Evolutionary conservation across 163 green algal species (phyloP).

Genomic region (Dunaliella salina): DNA sequence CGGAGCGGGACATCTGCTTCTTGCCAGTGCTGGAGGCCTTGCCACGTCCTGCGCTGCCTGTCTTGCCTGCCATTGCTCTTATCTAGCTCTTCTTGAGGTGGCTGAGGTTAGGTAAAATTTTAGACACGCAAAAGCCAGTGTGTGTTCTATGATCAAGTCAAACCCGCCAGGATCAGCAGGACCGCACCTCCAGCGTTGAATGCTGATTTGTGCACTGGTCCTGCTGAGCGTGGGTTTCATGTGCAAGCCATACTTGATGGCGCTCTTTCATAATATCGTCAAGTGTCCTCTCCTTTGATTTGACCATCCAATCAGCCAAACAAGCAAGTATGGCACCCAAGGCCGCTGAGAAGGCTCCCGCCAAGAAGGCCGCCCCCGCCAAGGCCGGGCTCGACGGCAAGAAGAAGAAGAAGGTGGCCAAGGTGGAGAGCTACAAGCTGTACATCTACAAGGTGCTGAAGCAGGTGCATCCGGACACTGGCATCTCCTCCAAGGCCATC

Average conservation of each 20-base stretch:
- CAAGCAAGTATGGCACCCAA: slow-evolving; percentile 56
- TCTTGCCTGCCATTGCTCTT: slow-evolving; percentile 1
- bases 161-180: too few species aligned
- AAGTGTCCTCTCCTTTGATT: too few species aligned
- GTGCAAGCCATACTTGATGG: too few species aligned
- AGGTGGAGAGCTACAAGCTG: slow-evolving; percentile 69
- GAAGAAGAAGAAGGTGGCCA: slow-evolving; percentile 51
- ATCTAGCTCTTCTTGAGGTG: too few species aligned
- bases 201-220: too few species aligned
- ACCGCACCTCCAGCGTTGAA: too few species aligned
- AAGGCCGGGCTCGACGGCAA: slow-evolving; percentile 22
- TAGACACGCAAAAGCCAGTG: too few species aligned
- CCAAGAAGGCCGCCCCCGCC: slow-evolving; percentile 35
- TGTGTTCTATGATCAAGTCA: too few species aligned
- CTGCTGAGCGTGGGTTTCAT: too few species aligned
- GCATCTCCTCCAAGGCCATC: slow-evolving; percentile 67
- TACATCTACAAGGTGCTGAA: slow-evolving; percentile 60
- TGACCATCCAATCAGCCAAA: too few species aligned
- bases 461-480: slow-evolving; percentile 70
- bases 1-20: slow-evolving; percentile 79
- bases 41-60: slow-evolving; percentile 21
- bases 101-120: too few species aligned
- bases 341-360: slow-evolving; percentile 22
- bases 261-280: too few species aligned
- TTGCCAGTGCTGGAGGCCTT: slow-evolving; percentile 51